Evolutionary conservation across 371 early-diverging fungal genomes (phyloP).

Genomic region (Apophysomyces ossiformis): DNA sequence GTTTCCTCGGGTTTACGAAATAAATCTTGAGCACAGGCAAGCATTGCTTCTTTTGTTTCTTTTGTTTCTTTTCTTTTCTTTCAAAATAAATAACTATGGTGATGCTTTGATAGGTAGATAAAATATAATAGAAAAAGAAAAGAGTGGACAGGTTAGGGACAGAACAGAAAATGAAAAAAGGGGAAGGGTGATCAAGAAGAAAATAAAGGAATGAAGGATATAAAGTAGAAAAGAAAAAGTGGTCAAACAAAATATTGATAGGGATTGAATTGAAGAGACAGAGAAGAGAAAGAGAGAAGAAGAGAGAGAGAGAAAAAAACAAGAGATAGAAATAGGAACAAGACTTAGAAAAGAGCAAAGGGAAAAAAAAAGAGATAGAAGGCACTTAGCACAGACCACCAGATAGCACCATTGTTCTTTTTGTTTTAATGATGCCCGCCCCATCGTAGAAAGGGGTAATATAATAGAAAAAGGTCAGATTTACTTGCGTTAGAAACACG

Average conservation of each 20-base stretch:
- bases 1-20: conserved; percentile 17
- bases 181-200: conserved; percentile 8
- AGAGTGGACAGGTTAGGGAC: conserved; percentile 6
- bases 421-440: conserved; percentile 5
- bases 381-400: conserved; percentile 3
- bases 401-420: not conserved
- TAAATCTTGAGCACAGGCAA: conserved; percentile 24
- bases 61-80: too few relatives aligned
- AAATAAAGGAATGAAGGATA: not conserved
- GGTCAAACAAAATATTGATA: too few relatives aligned
- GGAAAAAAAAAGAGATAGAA: conserved; percentile 16
- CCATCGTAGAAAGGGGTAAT: conserved; percentile 13
- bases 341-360: too few relatives aligned
- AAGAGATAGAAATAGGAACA: too few relatives aligned
- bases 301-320: too few relatives aligned
- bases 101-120: not conserved
- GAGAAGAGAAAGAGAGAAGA: too few relatives aligned
- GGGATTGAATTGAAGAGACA: too few relatives aligned
- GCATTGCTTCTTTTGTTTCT: conserved; percentile 7
- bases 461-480: conserved; percentile 21
- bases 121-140: conserved; percentile 13
- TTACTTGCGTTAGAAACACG: conserved; percentile 13
- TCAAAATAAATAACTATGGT: too few relatives aligned
- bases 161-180: conserved; percentile 11
- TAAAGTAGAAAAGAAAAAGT: too few relatives aligned